phyloP scores from a whole-genome alignment of 441 rosid genomes.

The Erodium chrysanthum region DNA sequence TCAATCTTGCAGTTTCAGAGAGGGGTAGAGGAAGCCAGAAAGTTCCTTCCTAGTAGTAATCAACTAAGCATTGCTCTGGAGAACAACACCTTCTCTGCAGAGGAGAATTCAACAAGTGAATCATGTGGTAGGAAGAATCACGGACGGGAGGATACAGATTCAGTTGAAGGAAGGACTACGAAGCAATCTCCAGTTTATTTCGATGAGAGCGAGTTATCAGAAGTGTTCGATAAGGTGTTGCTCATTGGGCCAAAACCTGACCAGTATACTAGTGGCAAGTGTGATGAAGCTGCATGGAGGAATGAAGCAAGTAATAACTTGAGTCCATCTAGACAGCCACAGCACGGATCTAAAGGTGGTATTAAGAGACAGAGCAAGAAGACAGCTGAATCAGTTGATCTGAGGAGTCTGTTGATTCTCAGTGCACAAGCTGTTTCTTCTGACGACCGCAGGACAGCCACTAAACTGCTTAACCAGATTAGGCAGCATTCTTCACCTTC shows the following conservation, averaged over 20 bases:
- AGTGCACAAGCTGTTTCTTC: constrained; percentile 63
- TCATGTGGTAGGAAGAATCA: constrained; percentile 45
- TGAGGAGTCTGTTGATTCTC: constrained; percentile 44
- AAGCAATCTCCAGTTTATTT: constrained; percentile 41
- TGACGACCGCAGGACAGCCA: constrained; percentile 47
- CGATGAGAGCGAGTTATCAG: constrained; percentile 40
- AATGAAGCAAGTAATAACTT: constrained; percentile 12
- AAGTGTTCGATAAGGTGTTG: constrained; percentile 53
- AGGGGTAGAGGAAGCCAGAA: constrained; percentile 50
- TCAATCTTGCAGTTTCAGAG: constrained; percentile 40
- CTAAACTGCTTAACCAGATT: constrained; percentile 48
- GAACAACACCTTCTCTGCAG: constrained; percentile 7
- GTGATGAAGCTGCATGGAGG: constrained; percentile 7
- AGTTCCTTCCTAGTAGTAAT: constrained; percentile 35
- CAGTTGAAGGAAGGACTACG: constrained; percentile 43
- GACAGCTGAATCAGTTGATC: constrained; percentile 48
- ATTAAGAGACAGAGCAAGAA: constrained; percentile 26
- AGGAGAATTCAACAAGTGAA: constrained; percentile 13
- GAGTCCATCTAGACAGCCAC: constrained; percentile 7
- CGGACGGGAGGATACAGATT: constrained; percentile 30
- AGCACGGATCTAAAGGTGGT: constrained; percentile 8
- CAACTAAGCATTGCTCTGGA: constrained; percentile 7
- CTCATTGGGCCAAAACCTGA: constrained; percentile 25
- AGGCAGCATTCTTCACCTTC: constrained; percentile 47
- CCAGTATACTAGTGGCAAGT: constrained; percentile 12